Evolutionary conservation across 2,329 filamentous ascomycete species (phyloP).

Genomic region (Pseudopithomyces chartarum): DNA sequence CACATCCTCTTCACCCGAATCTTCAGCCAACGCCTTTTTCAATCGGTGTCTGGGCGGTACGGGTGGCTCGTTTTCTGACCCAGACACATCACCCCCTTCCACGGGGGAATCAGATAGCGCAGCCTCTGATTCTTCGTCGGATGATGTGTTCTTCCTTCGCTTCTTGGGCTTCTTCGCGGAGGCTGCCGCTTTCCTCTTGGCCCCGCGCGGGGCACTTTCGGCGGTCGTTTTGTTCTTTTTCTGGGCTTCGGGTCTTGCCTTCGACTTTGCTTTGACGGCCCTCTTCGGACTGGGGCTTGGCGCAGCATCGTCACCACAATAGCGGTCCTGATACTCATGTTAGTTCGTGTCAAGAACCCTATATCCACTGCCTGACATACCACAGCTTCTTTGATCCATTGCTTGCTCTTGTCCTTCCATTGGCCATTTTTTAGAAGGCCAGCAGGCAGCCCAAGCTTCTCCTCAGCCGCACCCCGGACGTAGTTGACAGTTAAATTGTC

Average conservation of each 20-base stretch:
- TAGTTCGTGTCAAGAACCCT: background rate
- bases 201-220: constrained; percentile 21
- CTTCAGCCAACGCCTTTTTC: constrained; percentile 34
- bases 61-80: constrained; percentile 33
- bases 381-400: constrained; percentile 33
- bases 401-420: constrained; percentile 62
- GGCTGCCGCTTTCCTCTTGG: constrained; percentile 38
- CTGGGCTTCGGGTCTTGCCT: constrained; percentile 22
- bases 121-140: constrained; percentile 37
- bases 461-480: constrained; percentile 59
- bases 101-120: constrained; percentile 20
- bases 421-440: constrained; percentile 60
- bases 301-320: constrained; percentile 31
- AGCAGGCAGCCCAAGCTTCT: constrained; percentile 55
- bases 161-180: constrained; percentile 39
- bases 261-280: constrained; percentile 22
- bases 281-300: constrained; percentile 26
- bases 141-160: constrained; percentile 32
- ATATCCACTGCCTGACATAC: constrained; percentile 19
- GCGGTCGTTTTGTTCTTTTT: constrained; percentile 27
- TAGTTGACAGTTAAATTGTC: constrained; percentile 63
- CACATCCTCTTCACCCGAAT: constrained; percentile 33
- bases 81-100: constrained; percentile 21
- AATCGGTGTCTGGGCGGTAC: constrained; percentile 27
- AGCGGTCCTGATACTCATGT: constrained; percentile 27